Evolutionary conservation across 352 stramenopile genomes (phyloP), one percentile per base, ranked within the genome.

Genomic region (Pythium insidiosum): DNA sequence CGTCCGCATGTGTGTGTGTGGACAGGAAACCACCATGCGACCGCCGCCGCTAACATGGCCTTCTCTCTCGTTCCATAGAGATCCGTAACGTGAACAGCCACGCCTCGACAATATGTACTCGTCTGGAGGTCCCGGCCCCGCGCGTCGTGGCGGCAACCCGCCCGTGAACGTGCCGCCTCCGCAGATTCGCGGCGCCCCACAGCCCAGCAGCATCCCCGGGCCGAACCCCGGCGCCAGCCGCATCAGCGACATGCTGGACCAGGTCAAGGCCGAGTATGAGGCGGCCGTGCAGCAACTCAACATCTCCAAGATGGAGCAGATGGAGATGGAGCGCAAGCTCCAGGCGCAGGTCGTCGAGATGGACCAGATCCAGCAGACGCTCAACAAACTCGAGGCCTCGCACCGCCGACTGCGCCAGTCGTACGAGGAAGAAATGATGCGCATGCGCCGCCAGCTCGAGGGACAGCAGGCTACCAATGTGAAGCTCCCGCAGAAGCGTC

Each of bases 311-410:
- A 88, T 92, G 67, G 80, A 90, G 46, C 77, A 90, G 53, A 69
- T 89, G n/a, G 80, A 89, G 47, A 68, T 90, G 53, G 77, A 92
- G 55, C 80, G 80, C 56, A 92, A 92, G 69, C 81, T 92, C 42
- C 76, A 88, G 52, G 82, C 76, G 28, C 80, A 92, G 50, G 76
- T 90, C 35, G 68, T 85, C 16, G 80, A 92, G 47, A 89, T 92
- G 80, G 80, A 92, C 62, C 77, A 90, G 62, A 88, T 92, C 53
- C 80, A 92, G 55, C 77, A 90, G 58, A 85, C 77, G 31, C 68
- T 92, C 24, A 89, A 90, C 66, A 77, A 71, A 21, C 62, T 92
- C 10, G 80, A 92, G 52, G 61, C 78, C 22, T 90, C 86, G 59
- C 80, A 92, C 47, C 76, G 77, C 31, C 76, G 77, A 35, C 72